phyloP scores from a whole-genome alignment of 805 yeast genomes.

The Blastobotrys chiropterorum region DNA sequence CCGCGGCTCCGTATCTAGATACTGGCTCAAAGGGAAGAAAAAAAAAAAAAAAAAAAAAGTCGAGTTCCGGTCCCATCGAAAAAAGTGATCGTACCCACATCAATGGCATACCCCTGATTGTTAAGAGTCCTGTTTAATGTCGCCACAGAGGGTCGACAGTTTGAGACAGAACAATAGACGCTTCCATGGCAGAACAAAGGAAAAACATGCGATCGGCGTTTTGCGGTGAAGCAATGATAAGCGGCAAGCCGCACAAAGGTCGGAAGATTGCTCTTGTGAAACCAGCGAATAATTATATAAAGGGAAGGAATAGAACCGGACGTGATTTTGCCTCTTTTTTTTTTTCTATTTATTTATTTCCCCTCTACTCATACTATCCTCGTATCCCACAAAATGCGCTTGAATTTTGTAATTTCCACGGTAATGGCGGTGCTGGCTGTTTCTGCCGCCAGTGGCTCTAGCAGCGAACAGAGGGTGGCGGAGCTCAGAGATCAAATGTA shows the following conservation, averaged over 20 bases:
- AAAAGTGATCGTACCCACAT: neutral
- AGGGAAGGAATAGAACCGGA: neutral
- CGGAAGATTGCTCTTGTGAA: neutral
- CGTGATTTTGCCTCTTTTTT: too few species aligned
- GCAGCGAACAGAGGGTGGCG: neutral
- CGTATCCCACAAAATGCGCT: neutral
- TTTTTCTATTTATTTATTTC: too few species aligned
- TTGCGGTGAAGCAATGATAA: neutral
- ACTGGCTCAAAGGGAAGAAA: neutral
- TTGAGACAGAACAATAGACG: neutral
- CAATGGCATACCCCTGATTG: too few species aligned
- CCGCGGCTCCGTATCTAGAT: too few species aligned
- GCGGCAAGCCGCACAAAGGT: neutral
- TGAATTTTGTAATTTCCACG: neutral
- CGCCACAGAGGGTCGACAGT: neutral
- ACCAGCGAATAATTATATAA: too few species aligned
- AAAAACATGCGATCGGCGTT: neutral
- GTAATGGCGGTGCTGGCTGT: neutral
- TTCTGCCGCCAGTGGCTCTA: neutral
- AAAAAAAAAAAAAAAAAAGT: too few species aligned
- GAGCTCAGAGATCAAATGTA: slow-evolving; percentile 25
- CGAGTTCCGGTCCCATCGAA: neutral
- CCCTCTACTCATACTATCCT: neutral
- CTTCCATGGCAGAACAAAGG: neutral
- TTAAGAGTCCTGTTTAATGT: neutral